These are phyloP conservation scores for Funneliformis geosporum DNA, from an alignment of 192 early-diverging fungal genomes.

Conservation along the genomic window DNA sequence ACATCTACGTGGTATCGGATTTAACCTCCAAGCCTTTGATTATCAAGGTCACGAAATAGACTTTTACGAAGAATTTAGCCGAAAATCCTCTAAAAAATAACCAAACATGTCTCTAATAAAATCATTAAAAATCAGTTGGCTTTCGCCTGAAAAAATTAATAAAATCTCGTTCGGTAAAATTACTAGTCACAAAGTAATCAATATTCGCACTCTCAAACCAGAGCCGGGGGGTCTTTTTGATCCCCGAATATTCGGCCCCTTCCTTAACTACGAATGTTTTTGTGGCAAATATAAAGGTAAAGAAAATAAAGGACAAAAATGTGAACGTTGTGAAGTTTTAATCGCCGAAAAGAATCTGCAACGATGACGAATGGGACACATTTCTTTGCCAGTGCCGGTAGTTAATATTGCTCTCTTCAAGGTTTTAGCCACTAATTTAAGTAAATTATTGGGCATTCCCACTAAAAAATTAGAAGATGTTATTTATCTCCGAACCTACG, in stretches of 20 bases:
- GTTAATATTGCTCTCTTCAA: constrained; percentile 17
- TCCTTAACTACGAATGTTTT: constrained; percentile 20
- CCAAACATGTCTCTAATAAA: constrained; percentile 18
- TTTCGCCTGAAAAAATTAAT: constrained; percentile 23
- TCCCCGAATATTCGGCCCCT: constrained; percentile 21
- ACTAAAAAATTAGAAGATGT: constrained; percentile 15
- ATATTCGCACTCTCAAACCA: constrained; percentile 1
- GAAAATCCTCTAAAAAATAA: not conserved
- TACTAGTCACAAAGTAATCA: not conserved
- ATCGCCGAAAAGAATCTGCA: constrained; percentile 25
- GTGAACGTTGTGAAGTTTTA: constrained; percentile 16
- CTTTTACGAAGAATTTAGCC: constrained; percentile 19
- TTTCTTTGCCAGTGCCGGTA: constrained; percentile 18
- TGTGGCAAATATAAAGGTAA: constrained; percentile 29
- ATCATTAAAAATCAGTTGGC: constrained; percentile 18
- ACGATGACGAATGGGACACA: constrained; percentile 18
- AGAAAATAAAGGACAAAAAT: constrained; percentile 24
- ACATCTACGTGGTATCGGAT: constrained; percentile 17
- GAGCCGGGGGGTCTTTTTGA: constrained; percentile 14
- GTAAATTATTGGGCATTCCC: constrained; percentile 13
- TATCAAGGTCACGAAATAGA: constrained; percentile 15
- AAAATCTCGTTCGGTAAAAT: constrained; percentile 6
- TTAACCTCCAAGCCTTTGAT: constrained; percentile 10
- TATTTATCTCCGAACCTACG: constrained; percentile 1
- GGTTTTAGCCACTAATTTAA: constrained; percentile 4